Base-by-base conservation (phyloP, 306 rosid species). In the Corylus americana region DNA sequence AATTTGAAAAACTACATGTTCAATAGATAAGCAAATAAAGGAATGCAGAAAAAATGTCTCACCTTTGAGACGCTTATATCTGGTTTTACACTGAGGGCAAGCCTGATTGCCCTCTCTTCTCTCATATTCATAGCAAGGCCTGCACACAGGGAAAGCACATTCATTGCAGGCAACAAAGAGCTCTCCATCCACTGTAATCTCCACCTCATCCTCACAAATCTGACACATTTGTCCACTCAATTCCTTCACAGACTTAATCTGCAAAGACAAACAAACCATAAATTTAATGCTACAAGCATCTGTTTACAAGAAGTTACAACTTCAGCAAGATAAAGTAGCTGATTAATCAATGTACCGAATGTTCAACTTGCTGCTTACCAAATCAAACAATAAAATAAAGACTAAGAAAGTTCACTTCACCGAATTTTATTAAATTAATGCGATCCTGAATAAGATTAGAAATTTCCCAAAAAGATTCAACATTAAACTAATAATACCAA, bases 141-240 rank as follows among this genome's bases (percentile, higher is more conserved):
- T 88, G 55, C 98, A 93, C 63, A 93, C 93, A 7, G 98, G 98
- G 85, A 93, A 91, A 59, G 98, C 98, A 87, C 98, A 90, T 78
- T 93, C 98, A 25, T 93, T 93, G 89, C 98, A 91, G 27, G 98
- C 98, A 86, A 93, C 98, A 84, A 93, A 90, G 9, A 89, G 92
- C 87, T 93, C 98, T 78, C 98, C 95, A 14, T 91, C 97, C 27
- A 82, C 91, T 1, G 97, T 90, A 64, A 93, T 78, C 82, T 90
- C 98, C 16, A 93, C 80, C 83, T 89, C 95, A 67, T 93, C 98
- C 39, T 91, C 91, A 74, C 97, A 93, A 82, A 93, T 93, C 75
- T 91, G 95, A 81, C 98, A 93, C 77, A 82, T 82, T 84, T 93
- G 98, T 47, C 92, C 98, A 79, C 97, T 90, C 87, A 91, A 83